These are phyloP conservation scores for Picea glauca DNA, from an alignment of 75 land plant genomes.

Conservation along the genomic window DNA sequence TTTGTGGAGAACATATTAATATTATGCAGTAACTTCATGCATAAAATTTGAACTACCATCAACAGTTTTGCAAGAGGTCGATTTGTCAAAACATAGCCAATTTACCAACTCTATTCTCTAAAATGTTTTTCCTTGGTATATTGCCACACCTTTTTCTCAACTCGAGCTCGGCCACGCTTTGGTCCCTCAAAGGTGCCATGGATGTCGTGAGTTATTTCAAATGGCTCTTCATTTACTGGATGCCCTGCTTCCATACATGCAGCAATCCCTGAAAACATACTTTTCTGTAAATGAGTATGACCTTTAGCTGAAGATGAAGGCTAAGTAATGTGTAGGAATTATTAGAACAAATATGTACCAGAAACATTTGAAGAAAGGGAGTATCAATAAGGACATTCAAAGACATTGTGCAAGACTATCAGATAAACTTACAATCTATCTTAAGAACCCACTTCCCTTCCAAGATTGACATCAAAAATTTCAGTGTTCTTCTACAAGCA, in stretches of 20 bases:
- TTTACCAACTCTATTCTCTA: background rate
- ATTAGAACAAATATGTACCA: background rate
- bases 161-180: slow-evolving; percentile 58
- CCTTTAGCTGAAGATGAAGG: background rate
- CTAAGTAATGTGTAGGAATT: background rate
- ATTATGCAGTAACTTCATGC: background rate
- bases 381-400: background rate
- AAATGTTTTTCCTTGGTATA: too few species aligned
- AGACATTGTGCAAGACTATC: background rate
- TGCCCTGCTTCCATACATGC: slow-evolving; percentile 53
- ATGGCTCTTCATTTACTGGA: slow-evolving; percentile 60
- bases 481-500: slow-evolving; percentile 71
- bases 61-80: background rate
- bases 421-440: slow-evolving; percentile 57
- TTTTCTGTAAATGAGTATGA: background rate
- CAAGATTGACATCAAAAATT: slow-evolving; percentile 71
- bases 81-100: background rate
- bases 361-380: background rate
- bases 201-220: slow-evolving; percentile 59
- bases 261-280: slow-evolving; percentile 52
- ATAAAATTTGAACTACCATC: background rate
- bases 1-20: background rate
- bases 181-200: slow-evolving; percentile 69
- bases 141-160: slow-evolving; percentile 36
- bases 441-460: slow-evolving; percentile 77